These are phyloP conservation scores for Aspergillus transmontanensis DNA, from an alignment of 2,329 filamentous ascomycete species.

Conservation along the genomic window DNA sequence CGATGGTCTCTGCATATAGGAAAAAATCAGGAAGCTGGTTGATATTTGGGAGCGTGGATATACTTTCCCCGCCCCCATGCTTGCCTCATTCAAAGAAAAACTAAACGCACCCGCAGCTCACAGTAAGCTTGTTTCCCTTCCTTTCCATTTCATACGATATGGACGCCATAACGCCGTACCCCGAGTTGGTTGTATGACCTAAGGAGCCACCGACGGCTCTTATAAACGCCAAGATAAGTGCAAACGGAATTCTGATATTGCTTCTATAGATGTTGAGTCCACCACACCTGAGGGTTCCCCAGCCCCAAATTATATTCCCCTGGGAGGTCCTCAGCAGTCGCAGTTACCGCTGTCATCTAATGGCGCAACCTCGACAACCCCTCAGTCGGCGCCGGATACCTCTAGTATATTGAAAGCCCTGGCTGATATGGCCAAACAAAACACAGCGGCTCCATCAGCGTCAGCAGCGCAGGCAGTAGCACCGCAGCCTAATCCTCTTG, in stretches of 20 bases:
- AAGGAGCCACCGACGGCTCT: neutral
- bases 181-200: neutral
- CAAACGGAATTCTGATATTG: constrained; percentile 30
- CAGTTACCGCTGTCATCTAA: constrained; percentile 27
- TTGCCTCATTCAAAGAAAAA: constrained; percentile 81
- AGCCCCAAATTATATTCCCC: constrained; percentile 45
- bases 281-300: constrained; percentile 68
- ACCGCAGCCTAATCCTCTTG: constrained; percentile 48
- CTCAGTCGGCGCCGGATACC: constrained; percentile 54
- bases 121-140: constrained; percentile 60
- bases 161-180: constrained; percentile 10
- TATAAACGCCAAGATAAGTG: neutral
- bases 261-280: constrained; percentile 59
- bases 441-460: constrained; percentile 54
- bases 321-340: constrained; percentile 36
- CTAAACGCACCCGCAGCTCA: constrained; percentile 62
- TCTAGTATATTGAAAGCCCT: constrained; percentile 75
- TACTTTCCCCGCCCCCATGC: constrained; percentile 81
- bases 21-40: constrained; percentile 92
- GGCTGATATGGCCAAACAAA: constrained; percentile 79
- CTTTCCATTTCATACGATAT: constrained; percentile 8
- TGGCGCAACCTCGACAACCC: constrained; percentile 24
- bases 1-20: constrained; percentile 61
- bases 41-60: constrained; percentile 97
- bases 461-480: constrained; percentile 37